Conservation (phyloP, 169 alveolate genomes). For the Eimeria maxima region DNA sequence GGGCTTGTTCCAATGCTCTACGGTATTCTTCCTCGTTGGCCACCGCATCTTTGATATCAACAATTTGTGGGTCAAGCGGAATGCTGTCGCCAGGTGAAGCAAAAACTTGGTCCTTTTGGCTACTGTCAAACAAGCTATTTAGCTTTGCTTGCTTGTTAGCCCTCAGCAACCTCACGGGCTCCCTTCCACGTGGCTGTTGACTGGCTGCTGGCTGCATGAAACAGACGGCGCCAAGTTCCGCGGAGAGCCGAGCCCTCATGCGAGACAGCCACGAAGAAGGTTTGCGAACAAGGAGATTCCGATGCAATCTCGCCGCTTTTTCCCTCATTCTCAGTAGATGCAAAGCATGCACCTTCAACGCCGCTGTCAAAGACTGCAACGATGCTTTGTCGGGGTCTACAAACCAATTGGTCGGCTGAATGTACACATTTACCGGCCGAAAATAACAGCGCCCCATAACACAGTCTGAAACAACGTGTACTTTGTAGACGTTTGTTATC, state of each 20-base stretch:
- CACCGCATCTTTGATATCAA: neutral
- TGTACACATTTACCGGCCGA: constrained; percentile 36
- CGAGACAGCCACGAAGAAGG: constrained; percentile 41
- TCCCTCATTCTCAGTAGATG: neutral
- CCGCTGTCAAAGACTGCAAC: constrained; percentile 20
- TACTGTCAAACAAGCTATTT: constrained; percentile 42
- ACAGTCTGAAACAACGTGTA: constrained; percentile 48
- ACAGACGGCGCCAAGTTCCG: constrained; percentile 58
- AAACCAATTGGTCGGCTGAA: constrained; percentile 68
- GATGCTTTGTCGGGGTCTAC: constrained; percentile 66
- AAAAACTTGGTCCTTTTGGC: constrained; percentile 1
- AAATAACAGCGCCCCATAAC: neutral
- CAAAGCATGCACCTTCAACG: constrained; percentile 7
- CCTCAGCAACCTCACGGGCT: constrained; percentile 27
- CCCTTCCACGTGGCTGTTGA: neutral
- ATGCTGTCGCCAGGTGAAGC: neutral
- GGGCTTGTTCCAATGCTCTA: constrained; percentile 9
- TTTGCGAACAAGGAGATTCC: constrained; percentile 16
- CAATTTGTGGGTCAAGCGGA: neutral
- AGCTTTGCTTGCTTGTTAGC: constrained; percentile 27
- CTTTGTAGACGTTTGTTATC: constrained; percentile 20
- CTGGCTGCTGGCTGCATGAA: constrained; percentile 44
- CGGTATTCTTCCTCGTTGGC: constrained; percentile 25
- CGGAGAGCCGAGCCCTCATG: constrained; percentile 49
- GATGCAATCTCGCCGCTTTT: constrained; percentile 39